Percentiles rank a stretch among this genome's conserved stretches.
Conservation (phyloP, 2,329 filamentous ascomycete species). For the Colletotrichum sp. region DNA sequence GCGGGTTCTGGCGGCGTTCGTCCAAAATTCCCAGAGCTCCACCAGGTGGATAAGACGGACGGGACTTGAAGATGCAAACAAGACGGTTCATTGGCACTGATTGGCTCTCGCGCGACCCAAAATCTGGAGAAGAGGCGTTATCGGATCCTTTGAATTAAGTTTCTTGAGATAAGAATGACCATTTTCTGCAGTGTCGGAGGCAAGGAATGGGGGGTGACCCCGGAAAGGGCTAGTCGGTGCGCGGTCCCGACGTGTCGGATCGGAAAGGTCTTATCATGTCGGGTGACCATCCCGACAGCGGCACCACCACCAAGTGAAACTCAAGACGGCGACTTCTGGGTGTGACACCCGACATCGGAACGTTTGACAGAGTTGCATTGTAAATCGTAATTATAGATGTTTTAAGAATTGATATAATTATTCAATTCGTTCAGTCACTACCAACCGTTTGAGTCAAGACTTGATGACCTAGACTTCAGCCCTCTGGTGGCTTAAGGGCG, state of each 20-base stretch:
- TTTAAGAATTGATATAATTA: neutral
- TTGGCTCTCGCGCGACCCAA: neutral
- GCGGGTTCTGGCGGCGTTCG: neutral
- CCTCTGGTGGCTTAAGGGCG: neutral
- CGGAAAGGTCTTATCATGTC: neutral
- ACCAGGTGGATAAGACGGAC: neutral
- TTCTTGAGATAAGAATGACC: conserved; percentile 18
- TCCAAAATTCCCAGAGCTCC: neutral
- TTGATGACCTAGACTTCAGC: neutral
- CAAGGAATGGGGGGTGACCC: neutral
- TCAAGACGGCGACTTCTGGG: neutral
- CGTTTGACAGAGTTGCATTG: neutral
- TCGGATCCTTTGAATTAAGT: neutral
- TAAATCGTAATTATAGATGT: neutral
- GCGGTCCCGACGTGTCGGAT: conserved; percentile 9
- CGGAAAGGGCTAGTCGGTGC: neutral
- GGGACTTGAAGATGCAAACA: neutral
- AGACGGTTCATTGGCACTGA: neutral
- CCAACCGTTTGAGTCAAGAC: neutral
- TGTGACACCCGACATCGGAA: neutral
- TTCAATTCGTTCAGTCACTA: neutral
- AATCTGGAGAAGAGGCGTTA: neutral
- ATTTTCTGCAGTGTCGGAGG: neutral
- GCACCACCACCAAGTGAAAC: neutral
- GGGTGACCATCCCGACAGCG: conserved; percentile 3